A percentile compares a stretch with the other conserved stretches of the same genome.
phyloP scores from a whole-genome alignment of 805 yeast species.

The Metschnikowia orientalis region DNA sequence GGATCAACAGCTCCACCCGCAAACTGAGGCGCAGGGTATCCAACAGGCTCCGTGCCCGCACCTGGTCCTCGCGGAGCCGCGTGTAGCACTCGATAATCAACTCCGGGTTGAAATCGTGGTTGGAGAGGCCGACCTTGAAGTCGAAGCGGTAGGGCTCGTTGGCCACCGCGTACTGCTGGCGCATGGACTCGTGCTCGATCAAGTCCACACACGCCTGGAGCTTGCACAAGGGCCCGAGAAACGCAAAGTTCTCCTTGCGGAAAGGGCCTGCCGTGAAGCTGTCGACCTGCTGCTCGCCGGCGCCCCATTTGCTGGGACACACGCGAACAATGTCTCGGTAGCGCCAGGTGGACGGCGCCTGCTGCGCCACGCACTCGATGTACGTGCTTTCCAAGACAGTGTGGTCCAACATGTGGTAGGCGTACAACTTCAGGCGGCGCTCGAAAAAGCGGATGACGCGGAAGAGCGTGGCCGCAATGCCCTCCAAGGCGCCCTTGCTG shows the following conservation, averaged over 20 bases:
- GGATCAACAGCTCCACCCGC: constrained; percentile 7
- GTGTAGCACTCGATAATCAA: constrained; percentile 10
- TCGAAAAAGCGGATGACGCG: constrained; percentile 34
- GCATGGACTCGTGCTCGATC: constrained; percentile 10
- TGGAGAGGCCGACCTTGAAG: constrained; percentile 23
- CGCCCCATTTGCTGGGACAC: constrained; percentile 15
- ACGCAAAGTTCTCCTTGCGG: constrained; percentile 17
- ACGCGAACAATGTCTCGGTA: constrained; percentile 19
- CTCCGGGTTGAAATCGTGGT: constrained; percentile 26
- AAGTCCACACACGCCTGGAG: constrained; percentile 15
- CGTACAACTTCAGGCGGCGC: constrained; percentile 25
- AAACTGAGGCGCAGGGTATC: constrained; percentile 7
- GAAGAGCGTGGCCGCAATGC: constrained; percentile 24
- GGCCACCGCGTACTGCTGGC: constrained; percentile 14
- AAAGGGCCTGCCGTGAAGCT: constrained; percentile 9
- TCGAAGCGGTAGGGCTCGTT: constrained; percentile 19
- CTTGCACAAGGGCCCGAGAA: constrained; percentile 15
- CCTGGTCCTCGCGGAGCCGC: constrained; percentile 1
- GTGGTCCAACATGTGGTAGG: constrained; percentile 19
- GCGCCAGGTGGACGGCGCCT: constrained; percentile 8
- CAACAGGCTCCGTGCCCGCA: constrained; percentile 3
- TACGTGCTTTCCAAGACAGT: constrained; percentile 24
- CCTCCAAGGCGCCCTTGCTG: constrained; percentile 20
- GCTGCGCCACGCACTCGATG: constrained; percentile 10
- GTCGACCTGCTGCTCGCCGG: constrained; percentile 13